These are phyloP conservation scores for Letharia columbiana DNA, from an alignment of 495 filamentous ascomycete species.

Conservation along the genomic window DNA sequence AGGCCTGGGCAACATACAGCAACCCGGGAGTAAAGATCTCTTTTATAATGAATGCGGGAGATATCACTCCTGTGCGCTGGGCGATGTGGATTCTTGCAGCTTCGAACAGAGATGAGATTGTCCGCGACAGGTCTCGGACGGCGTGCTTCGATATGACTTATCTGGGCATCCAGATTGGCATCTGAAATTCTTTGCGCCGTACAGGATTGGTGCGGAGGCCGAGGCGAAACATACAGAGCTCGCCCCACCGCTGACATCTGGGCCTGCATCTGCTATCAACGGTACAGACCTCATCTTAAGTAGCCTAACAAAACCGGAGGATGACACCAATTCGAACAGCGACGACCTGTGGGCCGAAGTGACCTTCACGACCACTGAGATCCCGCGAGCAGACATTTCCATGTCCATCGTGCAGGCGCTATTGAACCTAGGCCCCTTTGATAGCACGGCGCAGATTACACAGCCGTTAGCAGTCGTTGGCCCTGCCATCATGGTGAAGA, in stretches of 20 bases:
- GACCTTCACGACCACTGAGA: background rate
- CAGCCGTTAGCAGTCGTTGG: background rate
- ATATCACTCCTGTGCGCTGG: background rate
- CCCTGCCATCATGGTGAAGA: background rate
- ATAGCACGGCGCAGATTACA: background rate
- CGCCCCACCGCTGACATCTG: background rate
- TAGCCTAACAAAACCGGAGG: background rate
- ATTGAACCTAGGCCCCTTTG: background rate
- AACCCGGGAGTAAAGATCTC: background rate
- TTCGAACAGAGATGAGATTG: background rate
- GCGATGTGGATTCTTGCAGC: background rate
- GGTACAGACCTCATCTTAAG: background rate
- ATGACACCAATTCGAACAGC: background rate
- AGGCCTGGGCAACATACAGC: background rate
- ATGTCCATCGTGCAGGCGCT: background rate
- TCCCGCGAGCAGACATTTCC: background rate
- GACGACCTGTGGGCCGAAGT: background rate
- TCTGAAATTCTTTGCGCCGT: background rate
- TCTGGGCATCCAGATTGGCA: background rate
- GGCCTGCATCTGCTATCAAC: background rate
- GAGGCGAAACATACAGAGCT: background rate
- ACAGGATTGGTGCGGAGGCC: background rate
- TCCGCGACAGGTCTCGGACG: background rate
- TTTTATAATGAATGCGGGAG: background rate
- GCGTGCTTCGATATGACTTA: background rate